Percentiles rank a stretch among this genome's conserved stretches.
Conservation (phyloP, 345 rosid genomes). For the Adansonia digitata region DNA sequence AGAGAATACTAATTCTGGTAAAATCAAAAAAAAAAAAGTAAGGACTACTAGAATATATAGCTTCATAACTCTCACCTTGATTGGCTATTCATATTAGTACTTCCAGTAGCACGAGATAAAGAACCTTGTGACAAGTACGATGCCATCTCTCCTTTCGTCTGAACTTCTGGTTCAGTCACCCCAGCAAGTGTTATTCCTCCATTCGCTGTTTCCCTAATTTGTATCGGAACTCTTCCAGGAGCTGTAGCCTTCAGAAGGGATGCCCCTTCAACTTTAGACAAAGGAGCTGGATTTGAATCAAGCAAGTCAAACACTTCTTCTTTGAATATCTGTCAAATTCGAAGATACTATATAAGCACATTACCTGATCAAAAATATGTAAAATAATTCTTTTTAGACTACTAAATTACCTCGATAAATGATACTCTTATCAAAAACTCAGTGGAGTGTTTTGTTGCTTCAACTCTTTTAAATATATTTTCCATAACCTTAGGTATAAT, state of each 20-base stretch:
- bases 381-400: not conserved
- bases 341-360: not conserved
- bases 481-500: constrained; percentile 91
- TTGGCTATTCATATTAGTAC: constrained; percentile 98
- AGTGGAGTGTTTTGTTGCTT: constrained; percentile 37
- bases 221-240: constrained; percentile 72
- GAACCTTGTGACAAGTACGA: constrained; percentile 72
- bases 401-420: constrained; percentile 69
- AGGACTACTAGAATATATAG: not conserved
- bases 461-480: constrained; percentile 52
- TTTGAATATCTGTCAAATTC: constrained; percentile 71
- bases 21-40: not conserved
- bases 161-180: constrained; percentile 87
- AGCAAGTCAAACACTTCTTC: constrained; percentile 94
- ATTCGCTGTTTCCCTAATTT: constrained; percentile 78
- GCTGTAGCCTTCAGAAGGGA: constrained; percentile 33
- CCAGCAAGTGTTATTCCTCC: constrained; percentile 98
- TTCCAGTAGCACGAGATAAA: constrained; percentile 79
- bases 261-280: constrained; percentile 44
- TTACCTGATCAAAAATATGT: not conserved
- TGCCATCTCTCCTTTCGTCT: constrained; percentile 86
- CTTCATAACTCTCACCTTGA: constrained; percentile 51
- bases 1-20: not conserved
- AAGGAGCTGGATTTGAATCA: constrained; percentile 44
- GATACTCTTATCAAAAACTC: constrained; percentile 84